Base-by-base conservation (phyloP, 192 early-diverging fungal species). In the Paraglomus occultum region DNA sequence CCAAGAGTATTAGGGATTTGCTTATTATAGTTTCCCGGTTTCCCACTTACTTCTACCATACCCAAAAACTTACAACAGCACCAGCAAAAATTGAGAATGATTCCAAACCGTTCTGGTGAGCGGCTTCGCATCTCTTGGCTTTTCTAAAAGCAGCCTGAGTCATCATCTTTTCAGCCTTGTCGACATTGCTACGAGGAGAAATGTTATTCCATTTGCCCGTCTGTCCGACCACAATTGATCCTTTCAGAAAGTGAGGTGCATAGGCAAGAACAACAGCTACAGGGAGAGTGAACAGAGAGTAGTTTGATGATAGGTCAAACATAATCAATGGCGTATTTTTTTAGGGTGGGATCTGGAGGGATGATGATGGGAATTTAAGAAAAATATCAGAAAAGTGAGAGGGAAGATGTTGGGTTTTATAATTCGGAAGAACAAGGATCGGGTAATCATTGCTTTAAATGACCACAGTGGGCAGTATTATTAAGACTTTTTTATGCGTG, bases 41-140 rank as follows among this genome's bases (percentile, higher is more conserved):
- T 31, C 31, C 31, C 31, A 31, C 31, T 31, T 31, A 2, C 1
- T 31, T 31, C 31, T 31, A 31, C 31, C 3, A 31, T 31, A 48
- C 10, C 17, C 17, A 15, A 15, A n/a, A 38, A 74, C 74, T 76
- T 74, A 79, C 77, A 49, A 79, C 49, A n/a, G 77, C 71, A 14
- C 53, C 57, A 10, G 62, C 75, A 59, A 73, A 79, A 31, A 79
- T 1, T 40, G 74, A 72, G 11, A 79, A 68, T 18, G 74, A 71
- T 55, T 79, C 77, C 1, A 79, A 6, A 17, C 77, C 74, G 49
- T 79, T 79, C 47, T 18, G 15, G 47, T 79, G 77, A 46, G 77
- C 77, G 46, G 71, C 55, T 23, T 79, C 74, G 59, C 71, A 64
- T 65, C 77, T 74, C 67, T 79, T 79, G 44, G 77, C 77, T 72